Base-by-base conservation (phyloP, 495 filamentous ascomycete genomes). In the Penicillium desertorum region DNA sequence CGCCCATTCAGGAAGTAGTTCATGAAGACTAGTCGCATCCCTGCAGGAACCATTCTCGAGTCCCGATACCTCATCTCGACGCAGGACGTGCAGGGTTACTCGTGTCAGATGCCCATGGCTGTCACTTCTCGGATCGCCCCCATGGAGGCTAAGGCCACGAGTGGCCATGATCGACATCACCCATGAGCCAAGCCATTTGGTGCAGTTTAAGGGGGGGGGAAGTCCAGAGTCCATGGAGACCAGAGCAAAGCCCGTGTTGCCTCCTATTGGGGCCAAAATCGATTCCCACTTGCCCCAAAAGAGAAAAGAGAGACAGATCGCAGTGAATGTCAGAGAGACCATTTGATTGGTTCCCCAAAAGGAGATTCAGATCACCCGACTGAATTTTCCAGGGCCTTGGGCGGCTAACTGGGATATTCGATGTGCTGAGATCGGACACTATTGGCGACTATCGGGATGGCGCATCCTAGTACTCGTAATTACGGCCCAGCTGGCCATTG, bases 351-450 rank as follows among this genome's bases (percentile, higher is more conserved):
- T 22, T n/a, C 27, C 22, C 45, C 44, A 52, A 57, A 51, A 56
- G 62, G 59, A 64, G 51, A 61, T 19, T 42, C 50, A 51, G 58
- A 59, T 59, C 61, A 58, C 51, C 45, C 20, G 47, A 30, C 16
- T 3, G 61, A 70, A 64, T 71, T 69, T 70, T 29, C 66, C 56
- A 43, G 53, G 60, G 71, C 70, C 62, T 67, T 74, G 64, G 69
- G 72, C 72, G 71, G 69, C 68, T 74, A 73, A 59, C 57, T 48
- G 46, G 67, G 68, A 72, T 71, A 70, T 67, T 71, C 60, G 63
- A 59, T 57, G 61, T 51, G 59, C 37, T 57, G 46, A 46, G 61
- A 65, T 61, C 56, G 57, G 57, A 59, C 58, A 52, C 66, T 65
- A 67, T 67, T 65, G 60, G 62, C 59, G 65, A 62, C 61, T 66